These are phyloP conservation scores for Kodamaea restingae DNA, from an alignment of 805 yeast species.

Conservation along the genomic window DNA sequence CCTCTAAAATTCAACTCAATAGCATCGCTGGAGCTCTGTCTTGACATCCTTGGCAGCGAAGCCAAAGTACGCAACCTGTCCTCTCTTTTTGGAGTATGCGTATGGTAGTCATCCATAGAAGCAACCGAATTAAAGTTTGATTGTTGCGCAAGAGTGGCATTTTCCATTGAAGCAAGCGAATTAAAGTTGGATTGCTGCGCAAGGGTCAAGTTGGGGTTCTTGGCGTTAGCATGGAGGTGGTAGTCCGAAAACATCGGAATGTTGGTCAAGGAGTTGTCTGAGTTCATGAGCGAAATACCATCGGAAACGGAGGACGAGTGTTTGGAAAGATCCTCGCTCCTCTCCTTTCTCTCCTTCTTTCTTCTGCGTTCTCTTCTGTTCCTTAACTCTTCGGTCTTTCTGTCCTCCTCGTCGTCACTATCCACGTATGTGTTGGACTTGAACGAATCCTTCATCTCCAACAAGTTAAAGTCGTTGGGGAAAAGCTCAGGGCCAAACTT, in stretches of 20 bases:
- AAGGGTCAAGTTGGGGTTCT: constrained; percentile 18
- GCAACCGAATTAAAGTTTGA: constrained; percentile 26
- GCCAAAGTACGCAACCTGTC: not conserved
- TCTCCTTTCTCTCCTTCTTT: constrained; percentile 16
- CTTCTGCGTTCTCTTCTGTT: constrained; percentile 36
- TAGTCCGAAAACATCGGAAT: constrained; percentile 61
- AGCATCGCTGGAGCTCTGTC: constrained; percentile 20
- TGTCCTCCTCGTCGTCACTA: constrained; percentile 49
- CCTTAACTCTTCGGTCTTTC: constrained; percentile 45
- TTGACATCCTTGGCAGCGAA: constrained; percentile 15
- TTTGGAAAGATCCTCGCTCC: constrained; percentile 12
- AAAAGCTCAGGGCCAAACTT: constrained; percentile 78
- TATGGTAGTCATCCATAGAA: constrained; percentile 33
- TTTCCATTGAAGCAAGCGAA: constrained; percentile 33
- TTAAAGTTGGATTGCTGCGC: constrained; percentile 24
- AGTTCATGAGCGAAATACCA: constrained; percentile 59
- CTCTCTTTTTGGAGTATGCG: constrained; percentile 6
- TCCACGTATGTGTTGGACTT: constrained; percentile 27
- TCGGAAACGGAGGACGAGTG: constrained; percentile 47
- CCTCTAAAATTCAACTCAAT: constrained; percentile 31
- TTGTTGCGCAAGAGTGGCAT: constrained; percentile 20
- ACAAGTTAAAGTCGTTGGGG: constrained; percentile 71
- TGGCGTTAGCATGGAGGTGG: constrained; percentile 31
- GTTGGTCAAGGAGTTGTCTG: constrained; percentile 58
- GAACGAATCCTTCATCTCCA: constrained; percentile 41